phyloP scores from a whole-genome alignment of 306 rosid species.

The Begonia fuchsioides region DNA sequence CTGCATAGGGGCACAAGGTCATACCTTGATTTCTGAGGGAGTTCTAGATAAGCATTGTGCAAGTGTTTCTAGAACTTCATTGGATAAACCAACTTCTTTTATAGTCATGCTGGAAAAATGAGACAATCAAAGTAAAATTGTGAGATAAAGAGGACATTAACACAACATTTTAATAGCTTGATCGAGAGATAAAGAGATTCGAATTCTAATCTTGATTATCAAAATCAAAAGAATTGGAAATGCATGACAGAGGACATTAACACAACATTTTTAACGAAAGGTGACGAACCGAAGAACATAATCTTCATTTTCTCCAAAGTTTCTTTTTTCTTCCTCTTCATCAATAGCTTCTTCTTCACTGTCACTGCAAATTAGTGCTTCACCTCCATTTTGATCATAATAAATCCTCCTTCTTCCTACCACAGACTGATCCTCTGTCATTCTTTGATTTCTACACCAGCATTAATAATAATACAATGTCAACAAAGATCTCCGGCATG shows the following conservation, averaged over 20 bases:
- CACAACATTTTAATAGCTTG: no score
- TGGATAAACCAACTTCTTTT: constrained; percentile 60
- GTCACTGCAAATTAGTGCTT: constrained; percentile 96
- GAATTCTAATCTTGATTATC: no score
- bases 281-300: constrained; percentile 80
- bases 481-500: constrained; percentile 1
- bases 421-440: constrained; percentile 98
- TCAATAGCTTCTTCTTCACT: constrained; percentile 89
- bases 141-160: no score
- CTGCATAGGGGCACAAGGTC: constrained; percentile 2
- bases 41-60: constrained; percentile 72
- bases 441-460: constrained; percentile 83
- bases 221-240: no score
- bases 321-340: constrained; percentile 85
- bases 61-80: constrained; percentile 61
- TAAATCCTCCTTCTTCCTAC: constrained; percentile 93
- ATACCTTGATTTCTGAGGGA: constrained; percentile 67
- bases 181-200: no score
- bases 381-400: constrained; percentile 95
- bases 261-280: no score
- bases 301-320: constrained; percentile 81
- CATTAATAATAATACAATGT: constrained; percentile 10
- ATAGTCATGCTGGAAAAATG: constrained; percentile 52
- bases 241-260: no score
- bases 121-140: no score